Base-by-base conservation (phyloP, 805 yeast genomes). In the Lipomyces yamanashiensis region DNA sequence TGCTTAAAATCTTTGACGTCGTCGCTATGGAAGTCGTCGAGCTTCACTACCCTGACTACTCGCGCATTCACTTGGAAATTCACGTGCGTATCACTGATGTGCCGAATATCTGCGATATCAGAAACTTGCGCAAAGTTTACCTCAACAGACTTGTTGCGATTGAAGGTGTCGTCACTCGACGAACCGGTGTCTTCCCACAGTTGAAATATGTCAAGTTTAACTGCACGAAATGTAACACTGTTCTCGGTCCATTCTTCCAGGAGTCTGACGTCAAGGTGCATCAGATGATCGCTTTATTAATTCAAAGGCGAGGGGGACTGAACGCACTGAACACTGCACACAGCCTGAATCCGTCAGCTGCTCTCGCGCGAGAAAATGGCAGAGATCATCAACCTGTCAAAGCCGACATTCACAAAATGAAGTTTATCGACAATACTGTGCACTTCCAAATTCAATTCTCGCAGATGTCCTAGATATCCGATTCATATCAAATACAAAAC, bases 1-100 rank as follows among this genome's bases (percentile, higher is more conserved):
- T 95, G 79, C 79, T 96, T 62, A 89, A 89, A 74, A 88, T 95
- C 51, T 90, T 95, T 74, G 98, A 96, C 75, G 82, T 87, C 53
- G 97, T 93, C 19, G 98, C 99, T 39, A 91, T 96, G 97, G 97
- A 93, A 73, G 98, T 97, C 37, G 91, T 96, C 1, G 96, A 92
- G 76, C 81, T 95, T 68, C 97, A 92, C 75, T 95, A 92, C 76
- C 97, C 98, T 7, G 92, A 92, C 74, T 95, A 95, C 78, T 85
- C 93, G 5, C 89, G 90, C 72, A 95, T 95, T 75, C 99, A 95
- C 74, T 85, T 91, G 40, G 98, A 96, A 74, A 89, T 95, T 67
- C 98, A 95, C 74, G 98, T 93, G 23, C 84, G 99, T 72, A 86
- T 95, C 44, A 82, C 90, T 0, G 92, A 90, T 69, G 81, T 85